phyloP scores from a whole-genome alignment of 495 filamentous ascomycete genomes.

The Podospora bellae-mahoneyi region DNA sequence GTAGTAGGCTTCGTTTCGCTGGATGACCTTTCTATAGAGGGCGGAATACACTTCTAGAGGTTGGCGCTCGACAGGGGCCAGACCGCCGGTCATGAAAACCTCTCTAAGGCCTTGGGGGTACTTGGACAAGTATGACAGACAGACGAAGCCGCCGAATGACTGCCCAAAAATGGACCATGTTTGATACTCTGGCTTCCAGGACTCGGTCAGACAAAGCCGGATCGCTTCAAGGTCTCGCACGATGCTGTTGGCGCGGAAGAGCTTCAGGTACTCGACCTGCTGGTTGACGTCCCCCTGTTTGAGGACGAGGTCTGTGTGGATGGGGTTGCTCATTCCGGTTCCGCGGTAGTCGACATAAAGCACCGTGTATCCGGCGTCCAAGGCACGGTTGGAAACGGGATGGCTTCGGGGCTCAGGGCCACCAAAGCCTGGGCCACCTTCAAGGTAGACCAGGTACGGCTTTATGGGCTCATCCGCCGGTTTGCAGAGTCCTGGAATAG shows the following conservation, averaged over 20 bases:
- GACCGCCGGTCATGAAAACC: conserved; percentile 77
- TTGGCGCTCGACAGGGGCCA: conserved; percentile 67
- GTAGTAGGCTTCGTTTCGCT: conserved; percentile 73
- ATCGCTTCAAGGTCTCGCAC: conserved; percentile 89
- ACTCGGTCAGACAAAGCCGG: conserved; percentile 63
- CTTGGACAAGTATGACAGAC: conserved; percentile 74
- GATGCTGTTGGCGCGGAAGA: conserved; percentile 84
- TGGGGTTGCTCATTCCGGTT: conserved; percentile 75
- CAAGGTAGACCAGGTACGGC: conserved; percentile 57
- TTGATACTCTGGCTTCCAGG: conserved; percentile 65
- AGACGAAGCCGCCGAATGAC: conserved; percentile 87
- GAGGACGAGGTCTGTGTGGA: conserved; percentile 67
- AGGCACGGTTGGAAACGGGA: conserved; percentile 60
- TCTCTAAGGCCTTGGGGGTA: conserved; percentile 75
- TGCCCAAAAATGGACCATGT: conserved; percentile 86
- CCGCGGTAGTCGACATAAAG: conserved; percentile 86
- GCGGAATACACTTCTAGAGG: conserved; percentile 74
- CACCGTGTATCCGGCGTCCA: conserved; percentile 80
- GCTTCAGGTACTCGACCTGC: conserved; percentile 79
- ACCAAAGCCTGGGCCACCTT: conserved; percentile 77
- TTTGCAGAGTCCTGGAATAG: conserved; percentile 43
- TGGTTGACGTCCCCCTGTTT: conserved; percentile 55
- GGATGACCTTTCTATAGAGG: conserved; percentile 60
- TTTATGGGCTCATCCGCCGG: conserved; percentile 32
- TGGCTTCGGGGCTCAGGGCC: conserved; percentile 69